These are phyloP conservation scores for Trichoderma erinaceum DNA, from an alignment of 495 filamentous ascomycete species.

Conservation along the genomic window DNA sequence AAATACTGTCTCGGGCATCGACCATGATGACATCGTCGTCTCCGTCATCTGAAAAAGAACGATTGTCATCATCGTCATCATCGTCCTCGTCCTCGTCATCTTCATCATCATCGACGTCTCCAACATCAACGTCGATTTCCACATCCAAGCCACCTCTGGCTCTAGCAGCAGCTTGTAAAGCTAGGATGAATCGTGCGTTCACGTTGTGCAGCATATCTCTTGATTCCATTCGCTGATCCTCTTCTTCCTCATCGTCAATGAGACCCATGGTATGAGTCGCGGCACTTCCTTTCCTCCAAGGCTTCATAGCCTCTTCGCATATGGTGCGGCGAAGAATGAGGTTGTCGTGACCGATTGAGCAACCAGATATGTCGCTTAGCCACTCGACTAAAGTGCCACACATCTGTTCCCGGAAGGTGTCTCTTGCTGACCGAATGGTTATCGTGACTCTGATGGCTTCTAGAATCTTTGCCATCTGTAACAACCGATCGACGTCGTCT, in stretches of 20 bases:
- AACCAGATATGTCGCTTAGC: slow-evolving; percentile 88
- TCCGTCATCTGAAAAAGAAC: slow-evolving; percentile 46
- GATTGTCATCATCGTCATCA: slow-evolving; percentile 43
- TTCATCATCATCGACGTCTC: slow-evolving; percentile 41
- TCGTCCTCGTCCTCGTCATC: slow-evolving; percentile 38
- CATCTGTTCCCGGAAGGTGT: slow-evolving; percentile 98
- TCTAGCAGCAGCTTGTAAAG: slow-evolving; percentile 33
- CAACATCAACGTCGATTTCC: slow-evolving; percentile 54
- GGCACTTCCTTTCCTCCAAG: slow-evolving; percentile 79
- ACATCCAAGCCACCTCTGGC: slow-evolving; percentile 73
- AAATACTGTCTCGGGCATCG: slow-evolving; percentile 15
- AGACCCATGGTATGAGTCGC: slow-evolving; percentile 79
- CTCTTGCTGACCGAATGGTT: slow-evolving; percentile 85
- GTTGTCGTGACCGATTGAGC: slow-evolving; percentile 73
- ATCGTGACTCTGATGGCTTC: slow-evolving; percentile 95
- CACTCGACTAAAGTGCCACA: slow-evolving; percentile 96
- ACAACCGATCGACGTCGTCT: slow-evolving; percentile 60
- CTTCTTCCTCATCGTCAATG: slow-evolving; percentile 76
- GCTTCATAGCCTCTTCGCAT: slow-evolving; percentile 82
- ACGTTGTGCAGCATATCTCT: slow-evolving; percentile 17
- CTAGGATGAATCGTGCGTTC: slow-evolving; percentile 14
- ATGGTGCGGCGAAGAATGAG: slow-evolving; percentile 72
- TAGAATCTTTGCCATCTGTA: slow-evolving; percentile 72
- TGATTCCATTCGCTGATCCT: slow-evolving; percentile 23
- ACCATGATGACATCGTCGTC: slow-evolving; percentile 58